Base-by-base conservation (phyloP, 768 basidiomycete species). In the Collybia mongolica region DNA sequence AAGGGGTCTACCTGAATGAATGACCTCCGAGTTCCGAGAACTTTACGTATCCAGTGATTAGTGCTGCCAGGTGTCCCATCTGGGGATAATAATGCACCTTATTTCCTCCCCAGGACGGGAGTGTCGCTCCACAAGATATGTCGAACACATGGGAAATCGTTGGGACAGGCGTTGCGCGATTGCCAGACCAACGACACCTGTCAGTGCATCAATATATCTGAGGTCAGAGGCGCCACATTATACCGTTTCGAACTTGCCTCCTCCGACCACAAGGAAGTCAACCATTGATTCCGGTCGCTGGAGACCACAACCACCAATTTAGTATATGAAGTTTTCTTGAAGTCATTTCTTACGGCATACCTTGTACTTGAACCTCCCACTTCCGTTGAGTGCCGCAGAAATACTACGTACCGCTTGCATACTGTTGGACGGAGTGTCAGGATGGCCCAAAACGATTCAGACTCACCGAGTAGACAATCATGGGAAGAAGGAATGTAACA, bases 11-110 rank as follows among this genome's bases (percentile, higher is more conserved):
- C 90, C 93, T 53, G 90, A 86, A 70, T 98, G 95, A 22, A 98
- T 88, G 19, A 98, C 95, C 62, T 97, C 95, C 0, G 93, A 95
- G 65, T 96, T 97, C 14, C 95, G 82, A 36, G 91, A 93, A 65
- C 93, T 94, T 39, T 18, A 18, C 39, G 23, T 11, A 43, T 37
- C 8, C 38, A 39, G 29, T 44, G 29, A 38, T 55, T 20, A 51
- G 46, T 37, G 24, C 22, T 5, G 36, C 15, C n/a, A 17, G 9
- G 3, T 1, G 14, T 32, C 15, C 37, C 41, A 39, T 46, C 18
- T 23, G 28, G 39, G 6, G 32, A 5, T 39, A 22, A 18, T 44
- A 32, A 46, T 58, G 18, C 58, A 84, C 91, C 92, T 96, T 18
- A 74, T 96, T 66, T 98, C 95, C 64, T 94, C 86, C 1, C 95